Base-by-base conservation (phyloP, 305 asterid species). In the Fraxinus platypoda region DNA sequence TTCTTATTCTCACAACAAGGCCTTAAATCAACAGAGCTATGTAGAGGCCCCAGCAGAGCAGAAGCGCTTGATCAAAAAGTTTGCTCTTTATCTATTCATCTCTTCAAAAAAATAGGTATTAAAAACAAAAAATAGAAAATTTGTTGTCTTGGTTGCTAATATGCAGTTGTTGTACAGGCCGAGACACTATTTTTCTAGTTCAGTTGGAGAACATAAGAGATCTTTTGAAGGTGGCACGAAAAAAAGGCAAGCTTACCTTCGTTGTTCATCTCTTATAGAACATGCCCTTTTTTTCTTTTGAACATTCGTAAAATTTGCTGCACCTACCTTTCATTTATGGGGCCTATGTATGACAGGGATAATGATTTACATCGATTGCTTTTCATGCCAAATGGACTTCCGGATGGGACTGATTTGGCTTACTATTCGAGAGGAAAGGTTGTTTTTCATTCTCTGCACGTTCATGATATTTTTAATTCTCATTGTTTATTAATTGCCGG, bases 31-130 rank as follows among this genome's bases (percentile, higher is more conserved):
- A 77, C 46, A 74, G 72, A 81, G 77, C 79, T 68, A 5, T 43
- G 71, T 75, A 43, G 80, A 78, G 77, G 68, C 80, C 28, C 62
- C 82, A 41, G 87, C 87, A 74, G 81, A 83, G 49, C 84, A 68
- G 82, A 87, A 88, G 54, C 90, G 82, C 4, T 83, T 83, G 80
- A 79, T 80, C 41, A 88, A 88, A 81, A 88, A 78, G 91, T 88
- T 70, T 71, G 90, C 82, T 21, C 71, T 74, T 19, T 54, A n/a
- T 6, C 66, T 54, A 19, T 52, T 52, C 62, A 23, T 52, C 23
- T 52, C 62, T 54, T 54, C 66, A 19, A n/a, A n/a, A n/a, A n/a
- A 54, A 17, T 54, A 54, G 66, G 66, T 54, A 54, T 54, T 54
- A 54, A 54, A 52, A 54, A 54, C 11, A 6, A 54, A 54, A 54